Evolutionary conservation across 306 rosid species (phyloP).

Genomic region (Aeschynomene evenia): DNA sequence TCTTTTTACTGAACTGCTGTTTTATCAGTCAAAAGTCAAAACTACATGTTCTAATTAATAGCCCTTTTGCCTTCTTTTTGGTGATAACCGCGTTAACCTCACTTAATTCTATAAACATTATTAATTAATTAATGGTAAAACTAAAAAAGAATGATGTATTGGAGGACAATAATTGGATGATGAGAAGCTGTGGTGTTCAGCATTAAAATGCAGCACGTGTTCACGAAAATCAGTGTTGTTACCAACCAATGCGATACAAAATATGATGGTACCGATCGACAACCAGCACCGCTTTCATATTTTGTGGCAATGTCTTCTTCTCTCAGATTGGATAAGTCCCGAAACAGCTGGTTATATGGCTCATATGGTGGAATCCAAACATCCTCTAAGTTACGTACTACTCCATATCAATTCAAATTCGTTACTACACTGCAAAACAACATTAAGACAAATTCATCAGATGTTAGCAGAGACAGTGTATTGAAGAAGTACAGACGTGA

Average conservation of each 20-base stretch:
- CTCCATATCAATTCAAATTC: background rate
- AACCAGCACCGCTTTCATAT: constrained; percentile 15
- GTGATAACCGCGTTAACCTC: background rate
- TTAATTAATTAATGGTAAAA: too few relatives aligned
- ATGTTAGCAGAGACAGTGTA: too few relatives aligned
- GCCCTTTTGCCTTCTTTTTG: background rate
- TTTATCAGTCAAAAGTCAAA: too few relatives aligned
- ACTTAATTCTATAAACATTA: background rate
- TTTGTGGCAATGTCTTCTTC: background rate
- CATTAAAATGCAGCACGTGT: background rate
- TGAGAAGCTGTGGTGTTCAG: background rate
- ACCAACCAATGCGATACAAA: background rate
- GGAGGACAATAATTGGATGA: background rate
- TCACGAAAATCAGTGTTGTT: background rate
- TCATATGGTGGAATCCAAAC: background rate
- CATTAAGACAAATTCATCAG: too few relatives aligned
- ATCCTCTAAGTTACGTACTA: background rate
- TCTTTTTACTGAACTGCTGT: too few relatives aligned
- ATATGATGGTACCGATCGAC: constrained; percentile 1
- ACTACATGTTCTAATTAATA: background rate
- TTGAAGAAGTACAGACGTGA: too few relatives aligned
- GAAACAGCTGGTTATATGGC: background rate
- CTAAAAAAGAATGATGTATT: background rate
- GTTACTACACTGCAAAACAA: too few relatives aligned
- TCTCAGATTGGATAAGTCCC: background rate